Evolutionary conservation across 2,329 filamentous ascomycete genomes (phyloP), one percentile per base, ranked within the genome.

Genomic region (Aurifilum marmelostoma): DNA sequence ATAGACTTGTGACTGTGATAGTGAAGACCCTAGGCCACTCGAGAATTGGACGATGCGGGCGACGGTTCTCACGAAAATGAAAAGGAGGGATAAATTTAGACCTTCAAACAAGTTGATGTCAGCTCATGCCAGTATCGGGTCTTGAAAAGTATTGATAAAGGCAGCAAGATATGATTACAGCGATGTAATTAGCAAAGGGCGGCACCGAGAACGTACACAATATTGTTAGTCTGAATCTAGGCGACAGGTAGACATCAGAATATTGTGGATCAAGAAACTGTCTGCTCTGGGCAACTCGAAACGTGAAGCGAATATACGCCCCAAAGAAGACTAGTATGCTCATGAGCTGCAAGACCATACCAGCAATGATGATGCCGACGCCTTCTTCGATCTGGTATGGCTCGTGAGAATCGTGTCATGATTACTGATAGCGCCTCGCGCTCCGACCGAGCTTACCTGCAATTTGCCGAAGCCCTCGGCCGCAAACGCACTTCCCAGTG

Each of bases 271-370:
- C 81, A 11, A 83, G 75, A 18, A 75, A 72, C 39, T 80, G 77
- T 43, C 76, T 77, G 21, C 79, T 78, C 18, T 77, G 79, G 62
- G 77, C 77, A 9, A 85, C 72, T 47, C 76, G 76, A 43, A 81
- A 73, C 18, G 79, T 78, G 56, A 85, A 83, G 71, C 76, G 83
- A 63, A 79, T 78, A 68, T 79, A 81, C 66, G 77, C 76, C 27
- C 73, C 75, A 24, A 81, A 75, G 67, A 83, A 83, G 14, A 79
- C 72, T 37, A 80, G 61, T 12, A 86, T 75, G 5, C 80, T 78
- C 6, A 76, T 67, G 2, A 81, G 74, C 69, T 86, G 84, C 27
- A 87, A 74, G 1, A 75, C 80, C 16, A 87, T 72, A 9, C 84
- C 84, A 1, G 76, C 79, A 8, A 83, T 76, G n/a, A 83, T 74